Percentiles rank a stretch among this genome's conserved stretches.
These are phyloP conservation scores for Nigrospora oryzae DNA, from an alignment of 2,329 filamentous ascomycete genomes.

Conservation along the genomic window DNA sequence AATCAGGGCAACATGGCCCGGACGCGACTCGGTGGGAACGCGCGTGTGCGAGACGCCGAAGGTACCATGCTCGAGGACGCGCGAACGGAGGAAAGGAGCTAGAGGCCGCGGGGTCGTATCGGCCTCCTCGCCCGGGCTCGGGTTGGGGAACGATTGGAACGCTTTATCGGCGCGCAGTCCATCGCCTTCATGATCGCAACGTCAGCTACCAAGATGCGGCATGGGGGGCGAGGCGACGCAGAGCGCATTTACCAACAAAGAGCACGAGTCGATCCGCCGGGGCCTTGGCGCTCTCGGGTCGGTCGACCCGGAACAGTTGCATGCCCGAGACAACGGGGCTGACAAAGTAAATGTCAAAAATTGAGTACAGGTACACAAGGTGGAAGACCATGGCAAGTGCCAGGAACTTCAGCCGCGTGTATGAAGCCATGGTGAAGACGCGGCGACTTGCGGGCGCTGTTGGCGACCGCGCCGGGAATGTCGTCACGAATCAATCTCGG, in stretches of 20 bases:
- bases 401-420: conserved; percentile 71
- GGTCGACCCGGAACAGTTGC: conserved; percentile 67
- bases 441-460: no score
- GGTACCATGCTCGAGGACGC: conserved; percentile 80
- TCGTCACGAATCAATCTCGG: no score
- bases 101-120: conserved; percentile 70
- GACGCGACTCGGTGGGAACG: conserved; percentile 91
- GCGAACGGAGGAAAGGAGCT: conserved; percentile 84
- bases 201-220: conserved; percentile 7
- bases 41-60: conserved; percentile 97
- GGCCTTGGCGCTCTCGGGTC: conserved; percentile 48
- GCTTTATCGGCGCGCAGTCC: conserved; percentile 96
- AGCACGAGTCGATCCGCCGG: conserved; percentile 87
- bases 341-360: conserved; percentile 98
- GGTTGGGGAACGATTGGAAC: conserved; percentile 87
- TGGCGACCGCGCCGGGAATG: no score
- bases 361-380: conserved; percentile 85
- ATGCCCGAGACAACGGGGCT: conserved; percentile 96
- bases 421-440: conserved; percentile 37
- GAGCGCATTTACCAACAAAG: conserved; percentile 62
- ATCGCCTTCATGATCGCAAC: conserved; percentile 49
- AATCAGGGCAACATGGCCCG: conserved; percentile 93
- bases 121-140: conserved; percentile 55
- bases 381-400: conserved; percentile 88
- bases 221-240: not conserved